Evolutionary conservation across 306 rosid genomes (phyloP), one percentile per base, ranked within the genome.

Genomic region (Casuarina equisetifolia): DNA sequence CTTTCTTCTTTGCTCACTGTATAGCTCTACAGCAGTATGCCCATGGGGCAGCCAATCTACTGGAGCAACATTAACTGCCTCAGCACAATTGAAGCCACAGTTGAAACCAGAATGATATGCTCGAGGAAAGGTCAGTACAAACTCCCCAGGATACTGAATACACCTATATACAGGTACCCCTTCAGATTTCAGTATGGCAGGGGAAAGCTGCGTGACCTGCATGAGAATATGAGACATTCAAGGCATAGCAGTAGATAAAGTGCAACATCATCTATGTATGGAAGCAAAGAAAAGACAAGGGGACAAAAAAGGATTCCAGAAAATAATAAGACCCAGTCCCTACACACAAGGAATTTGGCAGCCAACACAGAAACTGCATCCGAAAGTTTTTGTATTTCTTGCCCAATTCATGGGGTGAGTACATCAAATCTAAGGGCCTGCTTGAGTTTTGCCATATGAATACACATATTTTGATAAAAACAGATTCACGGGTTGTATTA

Each of bases 1-100:
- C 90, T 84, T 96, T 55, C 98, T 93, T 76, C 91, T 88, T 85
- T 91, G 99, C 82, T 88, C 89, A 81, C 83, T 88, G 80, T 95
- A 95, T 50, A 91, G 86, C 83, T 88, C 90, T 86, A 95, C 84
- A 70, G 99, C 97, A 76, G 87, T 82, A 88, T 96, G 96, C 74
- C 99, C 99, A 74, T 96, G 98, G 74, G 97, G 98, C 71, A 95
- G 83, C 99, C 98, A 96, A 82, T 96, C 99, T 80, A 92, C 97
- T 73, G 98, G 98, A 81, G 99, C 99, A 17, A 92, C 99, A 78
- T 96, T 96, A 79, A 96, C 99, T 61, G 99, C 99, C 97, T 96
- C 99, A 0, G 99, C 99, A 85, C 97, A 92, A 86, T 95, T 95
- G 96, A 95, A 95, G 82, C 99, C 99, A 40, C 96, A 89, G 85